These are phyloP conservation scores for Rhodotorula glutinis DNA, from an alignment of 1,284 basidiomycete genomes.

Conservation along the genomic window DNA sequence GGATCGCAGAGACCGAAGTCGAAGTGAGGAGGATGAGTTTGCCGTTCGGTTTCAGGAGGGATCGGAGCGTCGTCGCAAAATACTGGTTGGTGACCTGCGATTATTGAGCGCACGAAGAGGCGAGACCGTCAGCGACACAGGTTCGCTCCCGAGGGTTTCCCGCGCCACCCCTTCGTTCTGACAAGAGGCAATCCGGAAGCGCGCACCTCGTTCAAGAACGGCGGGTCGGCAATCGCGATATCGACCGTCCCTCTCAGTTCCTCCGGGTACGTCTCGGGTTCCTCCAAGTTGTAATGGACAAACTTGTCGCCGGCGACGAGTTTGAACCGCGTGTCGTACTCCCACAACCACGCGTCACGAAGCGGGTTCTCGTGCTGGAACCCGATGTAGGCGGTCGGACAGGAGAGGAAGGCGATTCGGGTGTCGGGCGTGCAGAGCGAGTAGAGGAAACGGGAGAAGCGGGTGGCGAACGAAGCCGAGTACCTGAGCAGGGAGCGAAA, in stretches of 20 bases:
- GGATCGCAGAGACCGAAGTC: conserved; percentile 35
- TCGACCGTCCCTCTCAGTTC: conserved; percentile 43
- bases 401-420: conserved; percentile 47
- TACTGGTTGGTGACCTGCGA: conserved; percentile 42
- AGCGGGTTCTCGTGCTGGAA: conserved; percentile 45
- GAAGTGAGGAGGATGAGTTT: conserved; percentile 43
- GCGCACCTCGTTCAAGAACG: conserved; percentile 45
- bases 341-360: conserved; percentile 41
- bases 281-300: conserved; percentile 47
- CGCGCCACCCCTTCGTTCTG: too few relatives aligned
- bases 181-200: neutral
- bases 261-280: conserved; percentile 40
- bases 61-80: conserved; percentile 36
- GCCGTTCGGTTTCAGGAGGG: conserved; percentile 39
- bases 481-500: conserved; percentile 38
- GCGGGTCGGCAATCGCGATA: conserved; percentile 46
- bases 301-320: conserved; percentile 41
- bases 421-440: conserved; percentile 31
- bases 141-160: too few relatives aligned
- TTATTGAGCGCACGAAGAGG: neutral
- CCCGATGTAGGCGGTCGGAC: conserved; percentile 47
- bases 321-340: conserved; percentile 46
- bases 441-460: conserved; percentile 36
- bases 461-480: conserved; percentile 41
- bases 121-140: too few relatives aligned